Percentiles rank a stretch among this genome's conserved stretches.
Evolutionary conservation across 2,329 filamentous ascomycete species (phyloP).

Genomic region (Aspergillus candidus): DNA sequence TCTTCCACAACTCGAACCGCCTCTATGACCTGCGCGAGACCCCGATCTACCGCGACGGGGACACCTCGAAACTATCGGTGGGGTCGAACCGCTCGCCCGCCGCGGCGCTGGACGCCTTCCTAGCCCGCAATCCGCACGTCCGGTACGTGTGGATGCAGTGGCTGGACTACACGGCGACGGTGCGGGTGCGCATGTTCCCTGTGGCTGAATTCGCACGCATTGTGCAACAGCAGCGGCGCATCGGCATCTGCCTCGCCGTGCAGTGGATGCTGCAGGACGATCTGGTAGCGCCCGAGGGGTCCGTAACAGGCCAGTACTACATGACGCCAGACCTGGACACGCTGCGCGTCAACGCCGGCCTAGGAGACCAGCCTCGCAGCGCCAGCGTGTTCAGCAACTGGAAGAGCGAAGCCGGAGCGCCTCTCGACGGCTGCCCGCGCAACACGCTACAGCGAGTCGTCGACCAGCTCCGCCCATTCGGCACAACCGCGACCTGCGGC

Average conservation of each 20-base stretch:
- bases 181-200: constrained; percentile 63
- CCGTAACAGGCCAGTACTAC: constrained; percentile 59
- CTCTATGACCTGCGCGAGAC: constrained; percentile 58
- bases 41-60: constrained; percentile 15
- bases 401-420: constrained; percentile 49
- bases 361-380: constrained; percentile 45
- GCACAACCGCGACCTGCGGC: constrained; percentile 59
- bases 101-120: constrained; percentile 41
- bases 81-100: constrained; percentile 2
- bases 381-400: constrained; percentile 65
- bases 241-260: constrained; percentile 60
- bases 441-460: constrained; percentile 54
- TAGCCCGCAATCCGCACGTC: constrained; percentile 45
- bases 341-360: constrained; percentile 53
- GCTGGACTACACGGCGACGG: constrained; percentile 68
- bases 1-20: constrained; percentile 73
- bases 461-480: constrained; percentile 46
- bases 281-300: constrained; percentile 44
- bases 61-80: background rate
- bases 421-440: constrained; percentile 58
- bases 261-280: constrained; percentile 67
- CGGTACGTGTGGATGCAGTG: constrained; percentile 70
- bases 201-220: constrained; percentile 50
- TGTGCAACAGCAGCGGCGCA: constrained; percentile 41
- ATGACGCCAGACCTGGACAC: constrained; percentile 61